Evolutionary conservation across 2,329 filamentous ascomycete genomes (phyloP).

Genomic region (Microsporum ferrugineum): DNA sequence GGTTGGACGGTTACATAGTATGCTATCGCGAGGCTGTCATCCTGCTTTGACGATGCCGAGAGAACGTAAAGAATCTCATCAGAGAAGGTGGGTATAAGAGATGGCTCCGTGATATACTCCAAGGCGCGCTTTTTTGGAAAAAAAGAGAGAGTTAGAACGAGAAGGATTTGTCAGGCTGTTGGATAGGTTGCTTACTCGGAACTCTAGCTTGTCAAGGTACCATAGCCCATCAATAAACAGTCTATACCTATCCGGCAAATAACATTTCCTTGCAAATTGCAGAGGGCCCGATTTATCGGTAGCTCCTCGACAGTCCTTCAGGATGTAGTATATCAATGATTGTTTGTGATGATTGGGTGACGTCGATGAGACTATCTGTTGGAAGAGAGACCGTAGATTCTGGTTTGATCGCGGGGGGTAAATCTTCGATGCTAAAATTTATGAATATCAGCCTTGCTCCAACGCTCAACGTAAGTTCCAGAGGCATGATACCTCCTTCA

Average conservation of each 20-base stretch:
- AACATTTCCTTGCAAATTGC: constrained; percentile 51
- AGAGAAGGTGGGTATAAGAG: constrained; percentile 66
- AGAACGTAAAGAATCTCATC: constrained; percentile 68
- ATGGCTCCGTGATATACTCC: constrained; percentile 66
- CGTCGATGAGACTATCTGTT: constrained; percentile 53
- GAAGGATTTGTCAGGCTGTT: too few species aligned
- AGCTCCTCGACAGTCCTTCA: constrained; percentile 57
- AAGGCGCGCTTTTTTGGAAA: constrained; percentile 46
- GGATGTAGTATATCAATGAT: constrained; percentile 70
- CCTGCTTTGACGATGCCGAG: constrained; percentile 48
- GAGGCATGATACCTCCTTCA: constrained; percentile 46
- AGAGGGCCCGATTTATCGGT: constrained; percentile 36
- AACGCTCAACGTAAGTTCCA: neutral
- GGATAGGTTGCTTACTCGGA: constrained; percentile 40
- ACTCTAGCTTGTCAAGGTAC: constrained; percentile 63
- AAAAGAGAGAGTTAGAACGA: too few species aligned
- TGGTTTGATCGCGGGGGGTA: constrained; percentile 65
- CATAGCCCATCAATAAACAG: constrained; percentile 74
- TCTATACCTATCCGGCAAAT: constrained; percentile 64
- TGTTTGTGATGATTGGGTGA: constrained; percentile 67
- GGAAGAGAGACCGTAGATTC: constrained; percentile 57
- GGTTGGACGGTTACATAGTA: constrained; percentile 71
- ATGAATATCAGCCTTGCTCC: constrained; percentile 10
- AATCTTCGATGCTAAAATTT: constrained; percentile 42
- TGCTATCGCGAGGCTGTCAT: constrained; percentile 57